Evolutionary conservation across 2,329 filamentous ascomycete species (phyloP), one percentile per base, ranked within the genome.

Genomic region (Capronia americana): DNA sequence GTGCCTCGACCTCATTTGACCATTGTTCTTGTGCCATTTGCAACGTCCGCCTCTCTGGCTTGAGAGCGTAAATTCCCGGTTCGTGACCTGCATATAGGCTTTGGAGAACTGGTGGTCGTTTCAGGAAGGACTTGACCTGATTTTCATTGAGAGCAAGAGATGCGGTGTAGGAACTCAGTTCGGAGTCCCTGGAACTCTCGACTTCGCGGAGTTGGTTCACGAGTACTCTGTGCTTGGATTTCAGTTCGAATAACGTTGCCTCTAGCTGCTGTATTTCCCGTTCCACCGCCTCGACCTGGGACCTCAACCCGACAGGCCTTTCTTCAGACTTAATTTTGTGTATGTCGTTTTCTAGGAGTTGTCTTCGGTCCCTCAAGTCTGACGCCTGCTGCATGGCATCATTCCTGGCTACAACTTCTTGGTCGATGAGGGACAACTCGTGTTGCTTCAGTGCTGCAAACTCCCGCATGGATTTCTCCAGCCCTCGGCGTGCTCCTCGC

Each of bases 11-110:
- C 71, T 88, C 85, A 1, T 78, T 77, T 20, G 77, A 75, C 81
- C 84, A 88, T 68, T 87, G 83, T 50, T 87, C 85, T 63, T 81
- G 80, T 4, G 86, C 87, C 81, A 88, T 84, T 32, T 85, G 83
- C 28, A 89, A 79, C 1, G 86, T 89, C 50, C 87, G 80, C 41
- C 85, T 81, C 62, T 85, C 83, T 0, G 82, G 77, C n/a, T 84
- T 84, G 34, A 88, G 76, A 2, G 81, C 77, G 57, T 84, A 81
- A 70, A 86, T 86, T 2, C 77, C 79, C 1, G 38, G 44, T 32
- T 65, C 66, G 34, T 44, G 61, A 57, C 17, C 51, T 23, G 63
- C 70, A 2, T 59, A 41, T n/a, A 79, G 71, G 8, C 82, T 76
- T 60, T 76, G 74, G n/a, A 32, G 46, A 32, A 81, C 71, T 3